phyloP scores from a whole-genome alignment of 768 basidiomycete genomes.

The Leccinum ochraceum region DNA sequence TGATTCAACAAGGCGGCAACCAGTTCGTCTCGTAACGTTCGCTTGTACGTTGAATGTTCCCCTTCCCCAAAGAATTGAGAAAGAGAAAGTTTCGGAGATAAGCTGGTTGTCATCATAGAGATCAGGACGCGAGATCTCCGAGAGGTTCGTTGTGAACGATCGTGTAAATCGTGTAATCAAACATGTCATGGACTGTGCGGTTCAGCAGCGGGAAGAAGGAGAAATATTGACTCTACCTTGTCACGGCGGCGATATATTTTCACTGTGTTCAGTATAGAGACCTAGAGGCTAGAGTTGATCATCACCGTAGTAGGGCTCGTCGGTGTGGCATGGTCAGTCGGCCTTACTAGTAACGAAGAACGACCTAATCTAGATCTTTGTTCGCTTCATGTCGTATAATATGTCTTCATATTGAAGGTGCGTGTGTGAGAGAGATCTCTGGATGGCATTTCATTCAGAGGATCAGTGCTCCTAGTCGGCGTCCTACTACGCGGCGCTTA shows the following conservation, averaged over 20 bases:
- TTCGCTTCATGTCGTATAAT: not conserved
- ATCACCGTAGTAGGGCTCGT: not conserved
- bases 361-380: not conserved
- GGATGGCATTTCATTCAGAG: too few species aligned
- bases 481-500: not conserved
- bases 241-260: not conserved
- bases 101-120: not conserved
- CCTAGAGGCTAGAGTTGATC: not conserved
- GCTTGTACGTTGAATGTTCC: not conserved
- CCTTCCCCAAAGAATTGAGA: not conserved
- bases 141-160: not conserved
- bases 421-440: not conserved
- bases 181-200: not conserved
- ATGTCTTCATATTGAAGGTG: not conserved
- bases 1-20: not conserved
- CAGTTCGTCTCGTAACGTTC: not conserved
- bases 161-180: not conserved
- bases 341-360: not conserved
- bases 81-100: not conserved
- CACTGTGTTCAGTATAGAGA: not conserved
- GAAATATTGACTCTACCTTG: not conserved
- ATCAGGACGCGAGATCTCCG: not conserved
- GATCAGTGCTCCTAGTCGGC: too few species aligned
- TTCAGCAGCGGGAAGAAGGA: not conserved
- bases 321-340: not conserved